A percentile compares a stretch with the other conserved stretches of the same genome.
phyloP scores from a whole-genome alignment of 2,329 filamentous ascomycete genomes.

The Penicillium vulpinum region DNA sequence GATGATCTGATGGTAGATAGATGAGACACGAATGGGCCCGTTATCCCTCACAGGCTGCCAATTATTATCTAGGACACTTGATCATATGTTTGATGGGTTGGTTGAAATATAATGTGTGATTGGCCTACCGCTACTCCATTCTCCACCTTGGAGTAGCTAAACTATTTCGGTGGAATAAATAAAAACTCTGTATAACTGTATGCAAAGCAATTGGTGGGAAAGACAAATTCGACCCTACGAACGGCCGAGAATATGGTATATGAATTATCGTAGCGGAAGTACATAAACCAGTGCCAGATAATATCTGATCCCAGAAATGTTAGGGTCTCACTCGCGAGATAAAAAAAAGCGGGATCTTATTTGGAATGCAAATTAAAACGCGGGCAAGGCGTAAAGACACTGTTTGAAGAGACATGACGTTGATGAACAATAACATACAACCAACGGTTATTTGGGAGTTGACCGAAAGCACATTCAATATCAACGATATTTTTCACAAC shows the following conservation, averaged over 20 bases:
- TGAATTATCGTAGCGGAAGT: not conserved
- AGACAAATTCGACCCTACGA: not conserved
- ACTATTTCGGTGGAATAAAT: too few species aligned
- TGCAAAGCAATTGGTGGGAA: not conserved
- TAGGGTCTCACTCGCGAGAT: not conserved
- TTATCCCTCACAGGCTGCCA: too few species aligned
- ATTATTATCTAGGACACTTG: too few species aligned
- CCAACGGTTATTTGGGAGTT: not conserved
- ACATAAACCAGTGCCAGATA: too few species aligned
- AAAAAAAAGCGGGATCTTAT: not conserved
- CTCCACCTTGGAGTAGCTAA: too few species aligned
- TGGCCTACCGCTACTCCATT: too few species aligned
- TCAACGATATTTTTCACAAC: not conserved
- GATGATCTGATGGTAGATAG: too few species aligned
- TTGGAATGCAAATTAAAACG: not conserved
- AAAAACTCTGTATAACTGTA: too few species aligned
- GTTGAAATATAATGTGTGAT: too few species aligned
- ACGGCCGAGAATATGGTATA: not conserved
- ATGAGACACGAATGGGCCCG: too few species aligned
- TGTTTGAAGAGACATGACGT: not conserved
- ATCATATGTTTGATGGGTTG: too few species aligned
- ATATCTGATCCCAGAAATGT: not conserved
- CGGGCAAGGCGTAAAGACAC: not conserved
- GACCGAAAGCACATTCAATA: not conserved
- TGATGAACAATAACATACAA: not conserved